Evolutionary conservation across 148 eudicot genomes (phyloP).

Genomic region (Cornus controversa): DNA sequence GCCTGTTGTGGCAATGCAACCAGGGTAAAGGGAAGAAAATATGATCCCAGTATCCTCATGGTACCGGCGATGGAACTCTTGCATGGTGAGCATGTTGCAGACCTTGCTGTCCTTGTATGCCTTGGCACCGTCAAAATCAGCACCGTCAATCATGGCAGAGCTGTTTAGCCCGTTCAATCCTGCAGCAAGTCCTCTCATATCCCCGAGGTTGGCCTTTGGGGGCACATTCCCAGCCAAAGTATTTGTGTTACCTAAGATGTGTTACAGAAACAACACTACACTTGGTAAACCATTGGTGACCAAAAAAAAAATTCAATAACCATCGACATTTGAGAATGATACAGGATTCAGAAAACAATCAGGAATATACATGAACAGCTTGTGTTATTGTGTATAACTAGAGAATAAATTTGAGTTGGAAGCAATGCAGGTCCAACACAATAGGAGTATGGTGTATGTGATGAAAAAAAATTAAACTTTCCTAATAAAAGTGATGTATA

Average conservation of each 20-base stretch:
- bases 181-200: conserved; percentile 74
- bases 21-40: conserved; percentile 93
- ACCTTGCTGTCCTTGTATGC: conserved; percentile 99
- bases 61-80: conserved; percentile 82
- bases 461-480: too few relatives aligned
- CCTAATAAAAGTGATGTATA: too few relatives aligned
- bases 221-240: conserved; percentile 98
- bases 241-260: conserved; percentile 75
- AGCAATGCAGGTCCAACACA: too few relatives aligned
- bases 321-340: too few relatives aligned
- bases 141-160: conserved; percentile 92
- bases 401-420: too few relatives aligned
- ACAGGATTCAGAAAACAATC: too few relatives aligned
- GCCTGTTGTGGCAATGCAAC: conserved; percentile 93
- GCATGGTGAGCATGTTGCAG: conserved; percentile 98
- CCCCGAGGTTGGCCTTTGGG: conserved; percentile 93
- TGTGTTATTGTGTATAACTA: neutral
- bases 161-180: conserved; percentile 70
- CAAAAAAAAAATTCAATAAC: too few relatives aligned
- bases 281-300: neutral
- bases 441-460: too few relatives aligned
- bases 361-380: neutral
- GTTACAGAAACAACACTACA: neutral
- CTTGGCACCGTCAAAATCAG: conserved; percentile 92
- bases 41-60: conserved; percentile 85